Evolutionary conservation across 2,329 filamentous ascomycete species (phyloP), one percentile per base, ranked within the genome.

Genomic region (Pyrenochaeta sp.): DNA sequence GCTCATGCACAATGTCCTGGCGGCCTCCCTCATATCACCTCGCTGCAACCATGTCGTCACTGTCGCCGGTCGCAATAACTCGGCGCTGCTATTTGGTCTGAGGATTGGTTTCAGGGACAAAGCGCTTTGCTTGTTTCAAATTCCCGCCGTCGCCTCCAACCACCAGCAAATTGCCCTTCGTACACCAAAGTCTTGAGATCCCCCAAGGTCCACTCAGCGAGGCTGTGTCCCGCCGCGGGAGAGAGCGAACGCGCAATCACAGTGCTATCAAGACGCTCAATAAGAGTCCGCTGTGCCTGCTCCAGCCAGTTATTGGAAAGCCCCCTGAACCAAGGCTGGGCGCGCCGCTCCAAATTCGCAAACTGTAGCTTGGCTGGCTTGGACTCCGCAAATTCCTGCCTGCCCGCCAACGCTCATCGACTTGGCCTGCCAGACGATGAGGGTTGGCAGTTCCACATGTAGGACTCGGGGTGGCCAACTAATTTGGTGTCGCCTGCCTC

Each of bases 371-470:
- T 65, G 69, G 63, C 61, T 43, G 23, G 44, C 67, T 72, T 72
- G 69, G 68, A 60, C 67, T 67, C 67, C 69, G 64, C 68, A 54
- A 27, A 27, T 57, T 54, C 60, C 39, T 54, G 60, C 52, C 41
- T 50, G 50, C 51, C 36, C 58, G 71, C 68, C 70, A 72, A 73
- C 56, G 49, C 64, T 56, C 42, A 52, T 58, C 56, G 53, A 54
- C 72, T 72, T 72, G 71, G 71, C 63, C 66, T 69, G 64, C 65
- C 67, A 66, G 51, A 58, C 64, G 51, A 65, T 62, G 60, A 60
- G 66, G 63, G 62, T 75, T 75, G 72, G 72, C 72, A 73, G 73
- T 71, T 74, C 70, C 69, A 71, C 68, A 64, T 69, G 56, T 43
- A 63, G 67, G 52, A 57, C 57, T 52, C 47, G 61, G 58, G 55